Conservation (phyloP, 2,329 filamentous ascomycete species). For the Aspergillus awamori region DNA sequence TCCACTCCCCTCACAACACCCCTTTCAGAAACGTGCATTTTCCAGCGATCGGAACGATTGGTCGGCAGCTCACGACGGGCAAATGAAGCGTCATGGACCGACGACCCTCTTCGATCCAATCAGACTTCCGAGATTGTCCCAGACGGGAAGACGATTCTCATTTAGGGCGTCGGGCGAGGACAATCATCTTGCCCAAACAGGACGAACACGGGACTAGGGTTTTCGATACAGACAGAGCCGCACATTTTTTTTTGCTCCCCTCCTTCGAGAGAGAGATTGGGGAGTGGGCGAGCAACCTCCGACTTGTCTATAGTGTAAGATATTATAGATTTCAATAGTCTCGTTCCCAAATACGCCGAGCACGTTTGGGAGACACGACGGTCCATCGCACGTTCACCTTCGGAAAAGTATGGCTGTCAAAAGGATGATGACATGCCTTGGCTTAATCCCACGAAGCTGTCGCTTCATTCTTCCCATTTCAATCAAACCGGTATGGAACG, state of each 20-base stretch:
- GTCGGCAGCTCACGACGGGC: slow-evolving; percentile 16
- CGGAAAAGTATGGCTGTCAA: neutral
- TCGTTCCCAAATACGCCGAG: neutral
- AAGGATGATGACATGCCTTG: neutral
- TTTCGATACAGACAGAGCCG: slow-evolving; percentile 23
- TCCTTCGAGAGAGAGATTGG: too few relatives aligned
- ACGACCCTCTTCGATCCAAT: slow-evolving; percentile 21
- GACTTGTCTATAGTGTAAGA: neutral
- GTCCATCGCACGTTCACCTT: neutral
- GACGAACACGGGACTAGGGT: slow-evolving; percentile 13
- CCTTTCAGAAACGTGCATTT: slow-evolving; percentile 25
- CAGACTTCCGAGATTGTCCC: slow-evolving; percentile 17
- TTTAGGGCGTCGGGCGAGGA: slow-evolving; percentile 18
- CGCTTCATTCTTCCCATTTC: neutral
- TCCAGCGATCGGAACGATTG: slow-evolving; percentile 19
- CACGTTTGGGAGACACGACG: neutral
- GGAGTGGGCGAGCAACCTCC: too few relatives aligned
- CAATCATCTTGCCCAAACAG: slow-evolving; percentile 23
- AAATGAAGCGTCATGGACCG: slow-evolving; percentile 26
- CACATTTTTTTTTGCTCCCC: slow-evolving; percentile 8
- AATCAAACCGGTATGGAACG: slow-evolving; percentile 1
- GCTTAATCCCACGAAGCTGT: neutral
- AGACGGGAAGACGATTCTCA: slow-evolving; percentile 21
- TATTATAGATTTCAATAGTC: slow-evolving; percentile 13
- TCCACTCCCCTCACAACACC: slow-evolving; percentile 14